Base-by-base conservation (phyloP, 2,329 filamentous ascomycete genomes). In the Sclerotinia glacialis region DNA sequence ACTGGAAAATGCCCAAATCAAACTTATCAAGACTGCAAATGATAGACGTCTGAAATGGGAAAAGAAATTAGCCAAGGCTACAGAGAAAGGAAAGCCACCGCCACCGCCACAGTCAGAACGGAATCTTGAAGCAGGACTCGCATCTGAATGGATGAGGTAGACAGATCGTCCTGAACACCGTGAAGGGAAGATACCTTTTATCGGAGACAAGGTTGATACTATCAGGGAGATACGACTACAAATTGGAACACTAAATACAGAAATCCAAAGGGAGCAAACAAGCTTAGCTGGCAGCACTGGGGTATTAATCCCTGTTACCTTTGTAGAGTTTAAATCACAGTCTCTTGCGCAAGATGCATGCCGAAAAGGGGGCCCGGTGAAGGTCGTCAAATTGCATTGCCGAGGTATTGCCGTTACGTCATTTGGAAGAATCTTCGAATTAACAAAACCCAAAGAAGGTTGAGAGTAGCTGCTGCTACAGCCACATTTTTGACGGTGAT, bases 171-270 rank as follows among this genome's bases (percentile, higher is more conserved):
- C 93, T 1, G 87, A 88, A 1, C 92, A 96, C 74, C 85, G 85
- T 28, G 79, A 88, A 63, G 90, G 89, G 76, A 82, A 84, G 2
- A 77, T 94, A n/a, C 85, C 84, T 12, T 83, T 90, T 60, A 85
- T 94, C 69, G 91, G 93, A 69, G 89, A 92, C 75, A 95, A 96
- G 76, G 93, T 97, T 18, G 94, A 99, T 78, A 96, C 93, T 0
- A 97, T 99, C 77, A 87, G 93, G 69, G 97, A 90, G 89, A 90
- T 87, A 68, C 89, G 95, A 65, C 81, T 83, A 0, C 91, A 97
- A 77, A 86, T 97, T 60, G 85, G 88, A 70, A 87, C 87, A 65
- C 85, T 95, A 50, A 87, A 89, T 63, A 88, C 90, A 0, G 83
- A 90, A 69, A 88, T 93, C 37, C 83, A 90, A 60, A 82, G 84